Base-by-base conservation (phyloP, 2,329 filamentous ascomycete genomes). In the Leptographium flavum region DNA sequence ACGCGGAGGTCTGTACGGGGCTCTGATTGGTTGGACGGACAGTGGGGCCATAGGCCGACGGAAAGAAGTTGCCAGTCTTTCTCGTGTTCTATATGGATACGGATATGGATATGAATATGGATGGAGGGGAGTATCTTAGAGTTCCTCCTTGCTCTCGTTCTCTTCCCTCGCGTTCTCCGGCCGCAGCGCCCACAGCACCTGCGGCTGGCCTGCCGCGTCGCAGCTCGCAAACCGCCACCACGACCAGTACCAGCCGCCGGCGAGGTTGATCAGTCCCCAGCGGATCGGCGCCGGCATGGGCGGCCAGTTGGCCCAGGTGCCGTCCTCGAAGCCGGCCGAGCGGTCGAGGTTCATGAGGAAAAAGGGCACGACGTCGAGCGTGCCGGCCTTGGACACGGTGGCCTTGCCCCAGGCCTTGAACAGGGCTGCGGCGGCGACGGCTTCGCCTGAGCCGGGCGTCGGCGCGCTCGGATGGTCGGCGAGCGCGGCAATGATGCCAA, bases 181-280 rank as follows among this genome's bases (percentile, higher is more conserved):
- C 33, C 58, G 57, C 49, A 73, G 54, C 4, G 73, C 73, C 53
- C 73, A 72, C 50, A 79, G 53, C 56, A 70, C 65, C 57, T 68
- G 69, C 37, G 71, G 74, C 54, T 61, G 59, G 3, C 76, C 76
- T 0, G 60, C 55, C 4, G 63, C 59, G 53, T 76, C 70, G 53
- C 77, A 82, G 54, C 76, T 80, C 28, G 74, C 66, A 63, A 81
- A 83, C 61, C 70, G 76, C 77, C 78, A 82, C 68, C 71, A 73
- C 3, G 67, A 63, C 31, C 67, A 67, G 52, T 79, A 66, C 59
- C 67, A 71, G 31, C 70, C 65, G 2, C 74, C 76, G 2, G 65
- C 74, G 37, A 80, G 58, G 53, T 79, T 79, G 31, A 73, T 65
- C 49, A 82, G 53, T 0, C 69, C 70, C 75, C 75, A 81, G 45